Conservation (phyloP, 2,329 filamentous ascomycete genomes). For the Calycina herbarum region DNA sequence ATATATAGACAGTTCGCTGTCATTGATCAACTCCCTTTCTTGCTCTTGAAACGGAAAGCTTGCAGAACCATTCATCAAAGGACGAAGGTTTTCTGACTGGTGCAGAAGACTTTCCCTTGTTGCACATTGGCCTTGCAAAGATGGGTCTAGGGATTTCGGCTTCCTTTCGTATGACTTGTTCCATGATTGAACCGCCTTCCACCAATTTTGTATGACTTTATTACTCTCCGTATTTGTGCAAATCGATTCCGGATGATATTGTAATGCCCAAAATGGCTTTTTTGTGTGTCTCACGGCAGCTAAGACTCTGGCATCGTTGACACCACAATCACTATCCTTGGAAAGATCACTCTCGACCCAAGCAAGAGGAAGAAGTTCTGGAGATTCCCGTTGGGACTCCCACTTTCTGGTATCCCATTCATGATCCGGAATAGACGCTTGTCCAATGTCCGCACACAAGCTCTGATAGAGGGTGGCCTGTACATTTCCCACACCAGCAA, state of each 20-base stretch:
- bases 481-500: constrained; percentile 33
- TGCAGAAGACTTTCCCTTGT: constrained; percentile 33
- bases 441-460: constrained; percentile 38
- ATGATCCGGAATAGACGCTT: constrained; percentile 24
- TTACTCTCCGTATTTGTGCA: constrained; percentile 60
- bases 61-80: constrained; percentile 13
- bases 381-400: constrained; percentile 24
- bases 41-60: constrained; percentile 9
- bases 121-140: constrained; percentile 27
- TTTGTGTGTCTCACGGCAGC: constrained; percentile 60
- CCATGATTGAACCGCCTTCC: constrained; percentile 51
- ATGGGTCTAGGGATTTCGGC: constrained; percentile 10
- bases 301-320: constrained; percentile 45
- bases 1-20: constrained; percentile 40
- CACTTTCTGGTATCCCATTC: constrained; percentile 32
- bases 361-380: constrained; percentile 37
- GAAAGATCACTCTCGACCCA: constrained; percentile 34
- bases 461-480: constrained; percentile 45
- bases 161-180: constrained; percentile 35
- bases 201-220: constrained; percentile 62
- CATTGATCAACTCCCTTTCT: not conserved
- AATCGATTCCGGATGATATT: constrained; percentile 71
- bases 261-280: constrained; percentile 67
- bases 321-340: constrained; percentile 29
- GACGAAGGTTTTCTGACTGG: constrained; percentile 20